Base-by-base conservation (phyloP, 1,284 basidiomycete species). In the Apiotrichum veenhuisii region DNA sequence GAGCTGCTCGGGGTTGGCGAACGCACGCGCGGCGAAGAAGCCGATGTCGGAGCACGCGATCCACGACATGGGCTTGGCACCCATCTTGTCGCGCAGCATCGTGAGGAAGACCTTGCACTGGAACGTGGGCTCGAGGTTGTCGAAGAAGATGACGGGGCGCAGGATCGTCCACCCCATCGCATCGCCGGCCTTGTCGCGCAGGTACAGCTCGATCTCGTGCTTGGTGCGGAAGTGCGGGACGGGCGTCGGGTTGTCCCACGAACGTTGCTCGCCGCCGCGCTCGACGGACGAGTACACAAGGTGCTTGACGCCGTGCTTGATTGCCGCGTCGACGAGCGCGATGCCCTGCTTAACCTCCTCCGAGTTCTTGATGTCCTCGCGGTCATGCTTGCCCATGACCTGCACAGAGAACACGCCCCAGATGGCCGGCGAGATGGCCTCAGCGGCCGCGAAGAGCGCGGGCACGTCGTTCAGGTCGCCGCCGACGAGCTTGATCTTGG, bases 291-390 rank as follows among this genome's bases (percentile, higher is more conserved):
- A 73, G 57, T 76, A 78, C 33, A 80, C 75, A 50, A 80, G 75
- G 52, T 78, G 76, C 60, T 76, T 65, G 33, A 79, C 76, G 36
- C 75, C 75, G 12, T 72, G 71, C 23, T 61, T 57, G 48, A 68
- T 65, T 3, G 78, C 74, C 1, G 72, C 77, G 44, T 80, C 76
- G 23, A 79, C 70, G 46, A 79, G 59, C 17, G 72, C 74, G 38
- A 52, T 22, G 10, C 59, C 58, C 37, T 58, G 56, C 48, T 48
- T 48, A 5, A 44, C 41, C 54, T 64, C 62, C 18, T 17, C 18
- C 25, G 52, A 47, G 12, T 25, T 20, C 20, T 49, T 51, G 22
- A 50, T 17, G 26, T 55, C 43, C 30, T 50, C 52, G 12, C 18
- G 17, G 46, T 23, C 20, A 5, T 22, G 1, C 46, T 48, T 48